Evolutionary conservation across 2,329 filamentous ascomycete species (phyloP).

Genomic region (Bretziella fagacearum): DNA sequence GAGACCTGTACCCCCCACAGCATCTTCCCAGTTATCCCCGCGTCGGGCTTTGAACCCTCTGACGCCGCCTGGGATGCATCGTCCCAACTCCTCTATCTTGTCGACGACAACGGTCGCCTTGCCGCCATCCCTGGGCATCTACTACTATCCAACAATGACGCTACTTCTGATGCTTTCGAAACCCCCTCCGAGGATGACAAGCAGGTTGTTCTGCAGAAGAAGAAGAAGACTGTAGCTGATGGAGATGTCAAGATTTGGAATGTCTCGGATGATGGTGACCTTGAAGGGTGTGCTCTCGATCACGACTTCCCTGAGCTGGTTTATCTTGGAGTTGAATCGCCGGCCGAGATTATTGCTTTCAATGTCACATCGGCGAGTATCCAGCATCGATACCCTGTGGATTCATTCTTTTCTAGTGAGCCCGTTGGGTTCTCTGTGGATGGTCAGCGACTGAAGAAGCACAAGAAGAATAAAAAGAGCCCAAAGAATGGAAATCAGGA

Average conservation of each 20-base stretch:
- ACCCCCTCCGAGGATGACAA: background rate
- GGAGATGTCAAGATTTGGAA: conserved; percentile 11
- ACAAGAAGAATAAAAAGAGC: conserved; percentile 7
- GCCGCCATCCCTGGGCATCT: conserved; percentile 11
- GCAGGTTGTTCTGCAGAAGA: background rate
- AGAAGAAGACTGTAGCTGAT: background rate
- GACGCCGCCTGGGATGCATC: conserved; percentile 14
- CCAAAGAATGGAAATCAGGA: background rate
- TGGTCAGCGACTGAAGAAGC: conserved; percentile 7
- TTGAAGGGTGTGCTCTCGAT: conserved; percentile 12
- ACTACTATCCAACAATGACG: background rate
- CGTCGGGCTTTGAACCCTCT: conserved; percentile 10
- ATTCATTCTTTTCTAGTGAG: background rate
- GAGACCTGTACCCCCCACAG: conserved; percentile 4
- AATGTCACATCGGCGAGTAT: conserved; percentile 11
- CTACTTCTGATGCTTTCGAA: background rate
- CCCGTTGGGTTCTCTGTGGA: background rate
- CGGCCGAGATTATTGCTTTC: conserved; percentile 10
- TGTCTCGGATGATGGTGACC: conserved; percentile 5
- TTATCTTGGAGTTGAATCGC: conserved; percentile 11
- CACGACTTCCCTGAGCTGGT: conserved; percentile 11
- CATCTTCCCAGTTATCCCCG: conserved; percentile 10
- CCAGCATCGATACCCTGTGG: conserved; percentile 5
- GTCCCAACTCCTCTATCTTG: conserved; percentile 6
- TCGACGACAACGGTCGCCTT: conserved; percentile 13